These are phyloP conservation scores for Salix exigua DNA, from an alignment of 345 rosid species.

Conservation along the genomic window DNA sequence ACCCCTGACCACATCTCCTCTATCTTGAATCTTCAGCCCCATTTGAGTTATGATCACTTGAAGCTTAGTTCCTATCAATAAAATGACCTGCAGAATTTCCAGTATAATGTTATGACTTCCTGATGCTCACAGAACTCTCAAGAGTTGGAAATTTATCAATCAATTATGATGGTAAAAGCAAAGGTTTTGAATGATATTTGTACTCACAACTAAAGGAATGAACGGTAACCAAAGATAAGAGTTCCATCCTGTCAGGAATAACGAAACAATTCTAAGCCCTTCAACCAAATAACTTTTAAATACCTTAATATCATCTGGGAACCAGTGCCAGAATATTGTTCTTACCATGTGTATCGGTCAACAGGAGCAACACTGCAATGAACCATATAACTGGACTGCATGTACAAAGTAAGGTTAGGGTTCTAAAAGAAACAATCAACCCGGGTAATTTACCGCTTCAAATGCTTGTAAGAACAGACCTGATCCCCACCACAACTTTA, in stretches of 20 bases:
- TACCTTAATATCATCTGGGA: background rate
- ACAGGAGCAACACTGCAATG: constrained; percentile 58
- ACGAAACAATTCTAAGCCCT: background rate
- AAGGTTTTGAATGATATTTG: background rate
- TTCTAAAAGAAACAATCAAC: background rate
- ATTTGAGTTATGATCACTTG: constrained; percentile 79
- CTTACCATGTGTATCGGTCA: constrained; percentile 79
- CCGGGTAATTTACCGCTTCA: background rate
- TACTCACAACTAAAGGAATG: constrained; percentile 74
- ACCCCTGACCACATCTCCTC: constrained; percentile 87
- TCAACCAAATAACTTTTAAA: background rate
- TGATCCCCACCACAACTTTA: constrained; percentile 82
- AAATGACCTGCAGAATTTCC: constrained; percentile 46
- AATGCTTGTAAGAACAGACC: constrained; percentile 29
- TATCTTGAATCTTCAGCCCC: constrained; percentile 73
- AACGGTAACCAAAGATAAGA: constrained; percentile 82
- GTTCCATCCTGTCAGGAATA: constrained; percentile 47
- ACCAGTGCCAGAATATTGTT: background rate
- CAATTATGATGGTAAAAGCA: background rate
- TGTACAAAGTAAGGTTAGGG: constrained; percentile 7
- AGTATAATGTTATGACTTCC: background rate
- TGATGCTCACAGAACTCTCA: background rate
- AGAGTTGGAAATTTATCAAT: background rate
- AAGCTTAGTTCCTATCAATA: constrained; percentile 73
- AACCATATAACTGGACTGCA: constrained; percentile 82